Evolutionary conservation across 192 early-diverging fungal genomes (phyloP).

Genomic region (Chytriomyces sp.): DNA sequence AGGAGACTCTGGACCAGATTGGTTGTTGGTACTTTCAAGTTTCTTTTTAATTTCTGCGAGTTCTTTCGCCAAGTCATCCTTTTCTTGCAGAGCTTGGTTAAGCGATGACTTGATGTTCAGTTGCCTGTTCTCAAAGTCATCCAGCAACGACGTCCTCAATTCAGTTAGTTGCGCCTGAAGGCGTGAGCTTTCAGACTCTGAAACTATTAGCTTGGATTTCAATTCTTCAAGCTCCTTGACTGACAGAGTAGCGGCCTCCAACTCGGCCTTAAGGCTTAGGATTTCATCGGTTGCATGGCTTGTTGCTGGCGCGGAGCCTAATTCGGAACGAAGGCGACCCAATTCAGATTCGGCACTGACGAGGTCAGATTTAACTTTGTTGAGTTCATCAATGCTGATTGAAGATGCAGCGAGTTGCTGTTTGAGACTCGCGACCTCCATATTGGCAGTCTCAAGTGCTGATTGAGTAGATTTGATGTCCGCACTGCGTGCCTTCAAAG

Average conservation of each 20-base stretch:
- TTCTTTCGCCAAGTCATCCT: constrained; percentile 3
- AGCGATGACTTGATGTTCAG: not conserved
- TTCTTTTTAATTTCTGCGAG: not conserved
- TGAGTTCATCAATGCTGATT: not conserved
- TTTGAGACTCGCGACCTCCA: not conserved
- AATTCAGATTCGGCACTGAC: not conserved
- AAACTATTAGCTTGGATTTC: too few relatives aligned
- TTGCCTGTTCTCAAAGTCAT: not conserved
- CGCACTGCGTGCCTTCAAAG: not conserved
- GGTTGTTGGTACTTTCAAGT: too few relatives aligned
- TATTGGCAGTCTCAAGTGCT: not conserved
- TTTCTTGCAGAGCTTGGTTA: not conserved
- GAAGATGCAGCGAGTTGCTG: too few relatives aligned
- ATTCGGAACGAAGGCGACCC: not conserved
- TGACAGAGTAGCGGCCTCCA: not conserved
- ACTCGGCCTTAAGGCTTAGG: not conserved
- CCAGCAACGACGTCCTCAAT: not conserved
- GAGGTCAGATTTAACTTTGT: not conserved
- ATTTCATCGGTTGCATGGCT: not conserved
- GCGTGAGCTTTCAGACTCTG: not conserved
- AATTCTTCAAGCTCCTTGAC: not conserved
- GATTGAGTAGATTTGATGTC: not conserved
- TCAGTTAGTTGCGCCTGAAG: not conserved
- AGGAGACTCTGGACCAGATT: too few relatives aligned
- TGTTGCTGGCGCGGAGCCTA: not conserved